These are phyloP conservation scores for Albugo laibachii DNA, from an alignment of 352 stramenopile species.

Conservation along the genomic window DNA sequence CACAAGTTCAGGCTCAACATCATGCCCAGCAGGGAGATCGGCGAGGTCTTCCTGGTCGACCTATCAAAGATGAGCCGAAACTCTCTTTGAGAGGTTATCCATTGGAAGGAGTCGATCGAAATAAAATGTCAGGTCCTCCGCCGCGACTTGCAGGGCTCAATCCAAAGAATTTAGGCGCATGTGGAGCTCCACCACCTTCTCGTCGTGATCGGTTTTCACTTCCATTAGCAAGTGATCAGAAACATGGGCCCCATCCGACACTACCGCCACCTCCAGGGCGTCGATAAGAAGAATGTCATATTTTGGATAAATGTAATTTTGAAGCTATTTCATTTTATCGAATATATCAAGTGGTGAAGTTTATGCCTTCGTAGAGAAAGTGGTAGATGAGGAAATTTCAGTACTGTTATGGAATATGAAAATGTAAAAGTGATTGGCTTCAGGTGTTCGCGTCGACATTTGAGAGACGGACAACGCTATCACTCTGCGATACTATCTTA, in stretches of 20 bases:
- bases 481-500: too few species aligned
- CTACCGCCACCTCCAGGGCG: slow-evolving; percentile 40
- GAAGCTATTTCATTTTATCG: too few species aligned
- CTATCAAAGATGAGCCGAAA: slow-evolving; percentile 53
- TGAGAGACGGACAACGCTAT: too few species aligned
- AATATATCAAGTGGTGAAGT: too few species aligned
- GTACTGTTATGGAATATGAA: too few species aligned
- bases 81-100: slow-evolving; percentile 29
- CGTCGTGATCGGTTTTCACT: slow-evolving; percentile 54
- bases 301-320: too few species aligned
- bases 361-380: too few species aligned
- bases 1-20: slow-evolving; percentile 12
- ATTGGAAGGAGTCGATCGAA: slow-evolving; percentile 26
- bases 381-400: too few species aligned
- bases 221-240: slow-evolving; percentile 35
- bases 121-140: slow-evolving; percentile 31
- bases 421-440: too few species aligned
- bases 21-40: slow-evolving; percentile 38
- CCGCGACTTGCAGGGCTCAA: slow-evolving; percentile 47
- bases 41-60: slow-evolving; percentile 31
- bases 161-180: slow-evolving; percentile 39
- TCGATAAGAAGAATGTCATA: slow-evolving; percentile 17
- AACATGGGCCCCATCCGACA: slow-evolving; percentile 41
- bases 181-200: slow-evolving; percentile 11
- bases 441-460: too few species aligned